Evolutionary conservation across 1,284 basidiomycete species (phyloP).

Genomic region (Neotropicomus parvogracilis): DNA sequence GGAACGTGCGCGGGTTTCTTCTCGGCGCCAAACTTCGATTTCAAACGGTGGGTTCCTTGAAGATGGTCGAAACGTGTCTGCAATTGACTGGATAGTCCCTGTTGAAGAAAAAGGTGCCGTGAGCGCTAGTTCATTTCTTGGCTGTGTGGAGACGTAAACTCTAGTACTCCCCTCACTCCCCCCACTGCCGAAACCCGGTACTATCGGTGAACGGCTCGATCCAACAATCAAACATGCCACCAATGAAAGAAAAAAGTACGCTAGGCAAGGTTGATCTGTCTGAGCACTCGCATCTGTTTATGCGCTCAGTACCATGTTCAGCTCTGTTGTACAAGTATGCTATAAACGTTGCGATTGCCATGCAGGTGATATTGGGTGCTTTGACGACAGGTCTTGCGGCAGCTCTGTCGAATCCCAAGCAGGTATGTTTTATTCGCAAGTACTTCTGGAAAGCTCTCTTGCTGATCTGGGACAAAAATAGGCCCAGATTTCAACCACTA

Average conservation of each 20-base stretch:
- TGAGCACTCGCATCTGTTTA: background rate
- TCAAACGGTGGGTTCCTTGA: background rate
- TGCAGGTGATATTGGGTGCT: slow-evolving; percentile 62
- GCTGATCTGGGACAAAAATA: slow-evolving; percentile 2
- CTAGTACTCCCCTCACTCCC: too few species aligned
- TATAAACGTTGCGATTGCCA: slow-evolving; percentile 52
- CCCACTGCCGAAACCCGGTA: slow-evolving; percentile 30
- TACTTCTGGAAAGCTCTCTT: background rate
- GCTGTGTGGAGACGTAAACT: too few species aligned
- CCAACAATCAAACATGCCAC: slow-evolving; percentile 44
- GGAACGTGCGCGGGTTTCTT: slow-evolving; percentile 6
- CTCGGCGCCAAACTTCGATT: slow-evolving; percentile 6
- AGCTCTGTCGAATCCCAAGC: slow-evolving; percentile 35
- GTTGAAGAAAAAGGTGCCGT: slow-evolving; percentile 18
- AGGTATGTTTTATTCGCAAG: slow-evolving; percentile 27
- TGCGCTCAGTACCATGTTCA: slow-evolving; percentile 13
- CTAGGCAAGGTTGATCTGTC: slow-evolving; percentile 31
- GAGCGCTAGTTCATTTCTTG: too few species aligned
- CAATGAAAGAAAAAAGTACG: slow-evolving; percentile 40
- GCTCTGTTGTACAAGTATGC: slow-evolving; percentile 49
- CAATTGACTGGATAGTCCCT: slow-evolving; percentile 31
- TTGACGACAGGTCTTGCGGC: slow-evolving; percentile 65
- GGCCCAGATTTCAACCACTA: slow-evolving; percentile 25
- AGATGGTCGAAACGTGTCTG: slow-evolving; percentile 3
- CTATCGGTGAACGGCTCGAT: slow-evolving; percentile 41